Percentiles rank a stretch among this genome's conserved stretches.
Conservation (phyloP, 208 protist genomes). For the Crithidia acanthocephali region DNA sequence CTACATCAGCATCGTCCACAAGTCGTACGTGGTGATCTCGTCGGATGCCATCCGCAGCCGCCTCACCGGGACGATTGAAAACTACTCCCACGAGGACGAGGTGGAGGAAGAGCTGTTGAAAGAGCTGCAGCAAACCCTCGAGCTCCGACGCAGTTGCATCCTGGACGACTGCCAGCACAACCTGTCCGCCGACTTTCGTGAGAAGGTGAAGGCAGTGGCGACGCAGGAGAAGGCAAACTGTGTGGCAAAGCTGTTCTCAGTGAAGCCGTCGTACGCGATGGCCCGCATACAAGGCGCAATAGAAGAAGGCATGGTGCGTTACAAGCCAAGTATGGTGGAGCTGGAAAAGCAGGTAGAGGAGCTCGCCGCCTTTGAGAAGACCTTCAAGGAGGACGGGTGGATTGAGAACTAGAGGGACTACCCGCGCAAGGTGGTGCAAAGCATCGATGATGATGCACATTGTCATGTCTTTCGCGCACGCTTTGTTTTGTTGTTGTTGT, state of each 20-base stretch:
- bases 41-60: conserved; percentile 49
- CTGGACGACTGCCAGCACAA: conserved; percentile 75
- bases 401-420: conserved; percentile 29
- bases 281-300: conserved; percentile 60
- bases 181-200: conserved; percentile 51
- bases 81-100: conserved; percentile 62
- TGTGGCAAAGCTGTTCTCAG: conserved; percentile 61
- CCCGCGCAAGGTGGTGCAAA: too few species aligned
- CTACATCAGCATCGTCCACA: conserved; percentile 67
- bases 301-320: conserved; percentile 49
- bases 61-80: conserved; percentile 52
- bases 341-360: conserved; percentile 51
- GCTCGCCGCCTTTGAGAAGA: conserved; percentile 37
- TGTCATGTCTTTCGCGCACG: not conserved
- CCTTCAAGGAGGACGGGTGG: conserved; percentile 72
- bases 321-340: conserved; percentile 44
- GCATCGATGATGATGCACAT: too few species aligned
- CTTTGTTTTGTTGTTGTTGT: conserved; percentile 1
- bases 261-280: conserved; percentile 66
- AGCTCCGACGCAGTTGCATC: conserved; percentile 61
- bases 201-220: conserved; percentile 42
- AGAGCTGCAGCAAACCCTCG: conserved; percentile 46
- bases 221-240: conserved; percentile 48
- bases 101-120: conserved; percentile 60
- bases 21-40: conserved; percentile 59